Evolutionary conservation across 495 filamentous ascomycete genomes (phyloP).

Genomic region (Aspergillus kassunensis): DNA sequence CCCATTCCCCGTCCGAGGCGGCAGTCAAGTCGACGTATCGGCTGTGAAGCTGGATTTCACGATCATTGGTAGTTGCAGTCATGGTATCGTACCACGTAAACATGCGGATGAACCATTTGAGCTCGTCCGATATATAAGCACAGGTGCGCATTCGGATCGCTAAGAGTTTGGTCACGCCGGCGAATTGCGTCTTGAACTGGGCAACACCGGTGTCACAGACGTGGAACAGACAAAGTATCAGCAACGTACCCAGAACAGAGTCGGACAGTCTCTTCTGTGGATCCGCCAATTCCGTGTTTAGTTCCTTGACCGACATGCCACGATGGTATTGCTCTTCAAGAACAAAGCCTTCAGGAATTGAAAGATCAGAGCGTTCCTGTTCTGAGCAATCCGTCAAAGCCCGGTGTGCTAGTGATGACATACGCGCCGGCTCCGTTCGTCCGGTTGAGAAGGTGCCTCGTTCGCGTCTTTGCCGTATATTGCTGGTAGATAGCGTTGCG

Average conservation of each 20-base stretch:
- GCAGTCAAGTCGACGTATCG: conserved; percentile 64
- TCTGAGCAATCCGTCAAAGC: conserved; percentile 39
- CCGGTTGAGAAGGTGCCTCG: conserved; percentile 41
- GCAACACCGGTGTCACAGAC: conserved; percentile 90
- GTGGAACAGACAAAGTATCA: conserved; percentile 87
- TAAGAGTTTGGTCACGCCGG: conserved; percentile 88
- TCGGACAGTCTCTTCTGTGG: conserved; percentile 71
- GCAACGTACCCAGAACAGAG: conserved; percentile 80
- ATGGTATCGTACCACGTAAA: conserved; percentile 97
- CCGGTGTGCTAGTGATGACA: conserved; percentile 49
- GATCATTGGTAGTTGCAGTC: conserved; percentile 85
- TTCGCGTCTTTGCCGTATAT: conserved; percentile 55
- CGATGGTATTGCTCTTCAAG: conserved; percentile 83
- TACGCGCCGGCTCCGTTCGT: conserved; percentile 41
- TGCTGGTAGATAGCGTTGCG: conserved; percentile 83
- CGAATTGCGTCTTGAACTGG: conserved; percentile 90
- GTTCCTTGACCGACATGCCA: conserved; percentile 69
- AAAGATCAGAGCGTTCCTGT: conserved; percentile 35
- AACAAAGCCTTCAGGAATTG: conserved; percentile 31
- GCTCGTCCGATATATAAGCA: conserved; percentile 58
- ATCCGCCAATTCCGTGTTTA: conserved; percentile 80
- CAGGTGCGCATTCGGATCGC: conserved; percentile 64
- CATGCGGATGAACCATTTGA: conserved; percentile 91
- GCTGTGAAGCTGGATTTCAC: conserved; percentile 80
- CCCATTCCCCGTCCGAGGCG: conserved; percentile 64